Evolutionary conservation across 352 stramenopile species (phyloP), one percentile per base, ranked within the genome.

Genomic region (Globisporangium yorkense): DNA sequence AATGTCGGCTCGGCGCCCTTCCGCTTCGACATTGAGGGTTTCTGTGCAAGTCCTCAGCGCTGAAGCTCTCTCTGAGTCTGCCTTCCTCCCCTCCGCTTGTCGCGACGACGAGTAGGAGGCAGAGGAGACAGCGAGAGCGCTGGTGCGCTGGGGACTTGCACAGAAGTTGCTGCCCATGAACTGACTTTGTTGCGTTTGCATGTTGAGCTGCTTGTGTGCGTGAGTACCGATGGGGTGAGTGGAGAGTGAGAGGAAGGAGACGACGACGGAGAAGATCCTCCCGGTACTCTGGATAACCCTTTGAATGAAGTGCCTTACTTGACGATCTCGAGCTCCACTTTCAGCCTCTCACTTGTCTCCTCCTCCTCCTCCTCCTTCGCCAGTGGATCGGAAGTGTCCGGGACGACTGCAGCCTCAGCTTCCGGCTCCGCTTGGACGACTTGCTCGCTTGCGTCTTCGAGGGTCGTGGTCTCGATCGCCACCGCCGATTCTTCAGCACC

Each of bases 1-100:
- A 93, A 95, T 61, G 67, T 72, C n/a, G 85, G 85, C 40, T 66
- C 71, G 47, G 80, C 73, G 24, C 77, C 80, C 33, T 95, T 92
- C 64, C 56, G 67, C 56, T 93, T 90, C 72, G 80, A 91, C 64
- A 80, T 95, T 65, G 83, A 95, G 63, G 75, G 70, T 87, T 93
- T 88, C 68, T 95, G 85, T 92, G 82, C 80, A 89, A 91, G 82
- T 79, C 80, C 69, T 77, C 88, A 85, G 68, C 55, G 66, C 20
- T 48, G 27, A 35, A 41, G n/a, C 55, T 40, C 27, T 49, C 44
- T 46, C 50, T 15, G 24, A 52, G 20, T 21, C 16, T 33, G 37
- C 37, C 13, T 13, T 13, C 37, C 8, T 13, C 12, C 37, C 3
- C 12, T 13, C 13, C 33, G 2, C 33, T 39, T 9, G 33, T 39